Evolutionary conservation across 2,329 filamentous ascomycete species (phyloP), one percentile per base, ranked within the genome.

Genomic region (Eutypa lata): DNA sequence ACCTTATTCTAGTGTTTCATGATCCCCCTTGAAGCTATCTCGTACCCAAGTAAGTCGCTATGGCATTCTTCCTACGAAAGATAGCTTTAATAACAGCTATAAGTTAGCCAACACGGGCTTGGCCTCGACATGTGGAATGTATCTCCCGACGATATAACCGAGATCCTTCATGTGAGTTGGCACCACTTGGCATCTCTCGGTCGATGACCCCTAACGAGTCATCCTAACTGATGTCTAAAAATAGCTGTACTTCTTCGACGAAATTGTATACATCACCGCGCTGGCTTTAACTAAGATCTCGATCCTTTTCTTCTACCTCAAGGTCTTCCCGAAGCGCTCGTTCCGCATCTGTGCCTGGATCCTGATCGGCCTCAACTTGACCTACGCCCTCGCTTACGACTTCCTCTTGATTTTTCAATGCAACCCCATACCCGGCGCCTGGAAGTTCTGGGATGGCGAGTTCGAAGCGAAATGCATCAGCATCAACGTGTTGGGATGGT

Each of bases 61-160:
- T 16, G 11, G 28, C 3, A 2, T 21, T 28, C 42, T 44, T 26
- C 11, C 1, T 8, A 47, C 42, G 13, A 18, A 35, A 1, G 8
- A n/a, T 1, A 48, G 49, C 16, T 53, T 59, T 49, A 60, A 42
- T 47, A 22, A 19, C 48, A 3, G 2, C 24, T 14, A 21, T 10
- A 59, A 71, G 73, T 77, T 49, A 64, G 69, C 11, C 51, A 71
- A 10, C 53, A 65, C 42, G 75, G 74, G 2, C 65, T 77, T 5
- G 75, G 75, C 8, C 65, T 62, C 24, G 73, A 78, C 52, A 72
- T 77, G 56, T 78, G 75, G 75, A 71, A 67, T 31, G 62, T 78
- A 4, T 62, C 68, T 1, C 69, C 70, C 33, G 63, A 74, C n/a
- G 61, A 75, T 38, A 71, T 77, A 50, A 76, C 73, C 1, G 51